These are phyloP conservation scores for Geranomyces variabilis DNA, from an alignment of 192 early-diverging fungal species.

Conservation along the genomic window DNA sequence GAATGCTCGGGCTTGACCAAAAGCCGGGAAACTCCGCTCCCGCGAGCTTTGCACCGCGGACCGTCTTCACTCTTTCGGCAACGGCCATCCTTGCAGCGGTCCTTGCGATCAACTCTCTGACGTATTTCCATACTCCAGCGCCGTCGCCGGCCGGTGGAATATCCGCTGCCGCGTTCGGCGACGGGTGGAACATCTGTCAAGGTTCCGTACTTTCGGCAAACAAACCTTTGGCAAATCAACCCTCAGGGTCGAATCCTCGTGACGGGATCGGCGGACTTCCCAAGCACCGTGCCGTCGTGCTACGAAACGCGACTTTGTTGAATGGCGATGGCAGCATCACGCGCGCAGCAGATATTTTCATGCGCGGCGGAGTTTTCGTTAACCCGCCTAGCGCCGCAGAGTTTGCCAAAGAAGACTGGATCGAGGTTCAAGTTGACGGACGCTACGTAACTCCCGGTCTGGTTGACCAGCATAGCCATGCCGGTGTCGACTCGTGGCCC, in stretches of 20 bases:
- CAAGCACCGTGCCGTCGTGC: constrained; percentile 34
- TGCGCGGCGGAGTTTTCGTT: constrained; percentile 62
- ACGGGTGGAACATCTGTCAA: neutral
- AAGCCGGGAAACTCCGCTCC: no score
- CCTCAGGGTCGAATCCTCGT: neutral
- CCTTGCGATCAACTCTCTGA: neutral
- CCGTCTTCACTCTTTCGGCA: no score
- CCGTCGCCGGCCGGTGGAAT: neutral
- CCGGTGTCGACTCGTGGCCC: constrained; percentile 71
- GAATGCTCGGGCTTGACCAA: no score
- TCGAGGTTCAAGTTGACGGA: constrained; percentile 65
- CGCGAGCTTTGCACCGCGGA: no score
- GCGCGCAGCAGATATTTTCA: constrained; percentile 53
- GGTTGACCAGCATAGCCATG: constrained; percentile 74
- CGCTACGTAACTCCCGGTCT: constrained; percentile 77
- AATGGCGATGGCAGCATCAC: constrained; percentile 54
- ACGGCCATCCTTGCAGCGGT: neutral
- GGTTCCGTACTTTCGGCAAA: neutral
- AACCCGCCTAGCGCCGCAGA: constrained; percentile 44
- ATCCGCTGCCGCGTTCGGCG: neutral
- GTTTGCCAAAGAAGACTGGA: constrained; percentile 39
- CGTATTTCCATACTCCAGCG: neutral
- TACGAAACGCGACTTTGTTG: constrained; percentile 63
- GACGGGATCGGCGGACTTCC: neutral
- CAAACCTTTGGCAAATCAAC: neutral